Conservation (phyloP, 2,329 filamentous ascomycete genomes). For the Phaeosphaeriaceae sp. region DNA sequence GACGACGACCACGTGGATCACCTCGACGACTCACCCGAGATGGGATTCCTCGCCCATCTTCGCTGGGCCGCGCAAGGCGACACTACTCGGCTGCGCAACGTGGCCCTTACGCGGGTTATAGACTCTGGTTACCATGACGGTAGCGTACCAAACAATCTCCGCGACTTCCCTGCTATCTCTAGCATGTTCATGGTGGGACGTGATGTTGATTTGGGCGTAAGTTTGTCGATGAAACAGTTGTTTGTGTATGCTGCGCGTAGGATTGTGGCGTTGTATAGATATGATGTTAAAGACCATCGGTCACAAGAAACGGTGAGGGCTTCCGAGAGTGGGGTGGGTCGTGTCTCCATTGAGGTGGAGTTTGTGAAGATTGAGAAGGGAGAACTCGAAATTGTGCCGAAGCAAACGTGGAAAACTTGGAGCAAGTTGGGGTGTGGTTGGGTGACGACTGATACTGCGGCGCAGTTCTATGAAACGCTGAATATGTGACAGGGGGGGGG, state of each 20-base stretch:
- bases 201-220: constrained; percentile 8
- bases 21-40: constrained; percentile 26
- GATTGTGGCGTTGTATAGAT: constrained; percentile 25
- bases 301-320: neutral
- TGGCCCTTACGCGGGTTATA: constrained; percentile 25
- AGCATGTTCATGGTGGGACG: constrained; percentile 23
- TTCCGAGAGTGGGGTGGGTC: neutral
- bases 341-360: constrained; percentile 12
- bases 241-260: constrained; percentile 25
- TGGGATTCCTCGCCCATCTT: constrained; percentile 28
- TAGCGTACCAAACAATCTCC: constrained; percentile 24
- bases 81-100: constrained; percentile 8
- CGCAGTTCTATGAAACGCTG: no score
- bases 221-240: constrained; percentile 10
- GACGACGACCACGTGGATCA: constrained; percentile 17
- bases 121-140: constrained; percentile 20
- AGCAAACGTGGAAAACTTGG: constrained; percentile 17
- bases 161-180: constrained; percentile 23
- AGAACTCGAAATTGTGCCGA: constrained; percentile 12
- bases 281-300: constrained; percentile 9
- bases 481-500: no score
- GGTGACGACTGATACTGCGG: neutral
- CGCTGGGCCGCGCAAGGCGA: constrained; percentile 13
- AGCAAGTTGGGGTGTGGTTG: constrained; percentile 15
- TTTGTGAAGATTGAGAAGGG: constrained; percentile 14